phyloP scores from a whole-genome alignment of 352 stramenopile genomes.

The Globisporangium acanthophoron region DNA sequence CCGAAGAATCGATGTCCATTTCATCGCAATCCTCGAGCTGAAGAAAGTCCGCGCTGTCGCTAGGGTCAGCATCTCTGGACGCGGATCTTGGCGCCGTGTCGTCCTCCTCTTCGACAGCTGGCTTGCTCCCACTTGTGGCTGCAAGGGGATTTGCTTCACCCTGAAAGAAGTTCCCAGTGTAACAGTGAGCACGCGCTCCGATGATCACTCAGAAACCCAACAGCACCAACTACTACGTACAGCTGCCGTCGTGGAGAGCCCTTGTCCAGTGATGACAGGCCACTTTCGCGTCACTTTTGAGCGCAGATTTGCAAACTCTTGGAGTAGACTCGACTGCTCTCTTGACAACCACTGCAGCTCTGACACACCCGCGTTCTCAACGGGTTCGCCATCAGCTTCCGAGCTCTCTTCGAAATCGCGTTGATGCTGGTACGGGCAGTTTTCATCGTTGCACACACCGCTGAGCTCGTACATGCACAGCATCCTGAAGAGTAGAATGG shows the following conservation, averaged over 20 bases:
- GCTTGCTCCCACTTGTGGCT: background rate
- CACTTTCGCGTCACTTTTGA: constrained; percentile 30
- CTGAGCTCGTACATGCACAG: constrained; percentile 72
- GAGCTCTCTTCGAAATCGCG: constrained; percentile 36
- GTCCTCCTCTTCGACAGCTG: background rate
- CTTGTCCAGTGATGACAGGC: constrained; percentile 29
- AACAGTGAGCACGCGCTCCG: background rate
- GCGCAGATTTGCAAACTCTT: constrained; percentile 35
- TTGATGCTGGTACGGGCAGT: constrained; percentile 59
- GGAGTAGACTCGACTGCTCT: constrained; percentile 29
- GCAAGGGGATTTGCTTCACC: background rate
- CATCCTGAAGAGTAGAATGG: constrained; percentile 24
- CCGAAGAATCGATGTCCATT: background rate
- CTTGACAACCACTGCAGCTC: constrained; percentile 5
- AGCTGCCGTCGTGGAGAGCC: background rate
- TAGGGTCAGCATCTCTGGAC: background rate
- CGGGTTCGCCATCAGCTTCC: background rate
- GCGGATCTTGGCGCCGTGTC: background rate
- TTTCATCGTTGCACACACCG: constrained; percentile 70
- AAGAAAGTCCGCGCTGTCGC: constrained; percentile 11
- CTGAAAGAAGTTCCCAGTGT: background rate
- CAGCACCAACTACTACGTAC: background rate
- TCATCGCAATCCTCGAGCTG: constrained; percentile 5
- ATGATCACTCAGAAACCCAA: background rate
- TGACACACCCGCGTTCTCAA: background rate